A percentile compares a stretch with the other conserved stretches of the same genome.
Evolutionary conservation across 176 grass and related monocot species (phyloP).

Genomic region (Microstegium vimineum): DNA sequence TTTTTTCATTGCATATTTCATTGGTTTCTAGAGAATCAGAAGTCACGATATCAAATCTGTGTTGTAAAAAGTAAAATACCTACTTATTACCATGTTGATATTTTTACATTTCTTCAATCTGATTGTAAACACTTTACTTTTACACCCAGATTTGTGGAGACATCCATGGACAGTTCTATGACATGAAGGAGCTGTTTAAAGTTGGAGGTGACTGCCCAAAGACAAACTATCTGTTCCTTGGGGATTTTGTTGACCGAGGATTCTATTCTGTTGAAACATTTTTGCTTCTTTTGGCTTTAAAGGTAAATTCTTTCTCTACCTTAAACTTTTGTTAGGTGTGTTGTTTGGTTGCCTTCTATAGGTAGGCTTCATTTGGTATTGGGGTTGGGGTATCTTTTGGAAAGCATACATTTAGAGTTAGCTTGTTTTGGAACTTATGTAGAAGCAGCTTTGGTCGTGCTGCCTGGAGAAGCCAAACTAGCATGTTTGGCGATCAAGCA

Average conservation of each 20-base stretch:
- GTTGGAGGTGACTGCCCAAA: conserved; percentile 98
- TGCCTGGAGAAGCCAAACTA: background rate
- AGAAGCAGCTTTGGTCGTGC: background rate
- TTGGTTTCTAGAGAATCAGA: background rate
- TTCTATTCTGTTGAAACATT: conserved; percentile 99
- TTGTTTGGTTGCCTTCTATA: background rate
- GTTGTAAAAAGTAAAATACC: background rate
- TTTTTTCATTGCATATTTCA: background rate
- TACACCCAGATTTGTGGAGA: conserved; percentile 92
- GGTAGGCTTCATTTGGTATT: background rate
- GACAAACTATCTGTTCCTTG: conserved; percentile 98
- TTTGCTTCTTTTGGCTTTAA: conserved; percentile 95
- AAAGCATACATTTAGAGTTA: background rate
- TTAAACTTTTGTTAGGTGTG: background rate
- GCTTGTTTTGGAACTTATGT: background rate
- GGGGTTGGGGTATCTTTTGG: background rate
- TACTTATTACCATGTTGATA: background rate
- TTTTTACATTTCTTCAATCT: background rate
- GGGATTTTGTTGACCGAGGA: conserved; percentile 98
- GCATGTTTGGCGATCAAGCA: background rate
- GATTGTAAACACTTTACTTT: conserved; percentile 8
- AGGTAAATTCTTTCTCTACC: conserved; percentile 49
- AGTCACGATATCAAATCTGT: background rate
- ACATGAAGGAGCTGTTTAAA: conserved; percentile 99
- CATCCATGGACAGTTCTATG: conserved; percentile 98